phyloP scores from a whole-genome alignment of 1,284 basidiomycete genomes.

The Earliella scabrosa region DNA sequence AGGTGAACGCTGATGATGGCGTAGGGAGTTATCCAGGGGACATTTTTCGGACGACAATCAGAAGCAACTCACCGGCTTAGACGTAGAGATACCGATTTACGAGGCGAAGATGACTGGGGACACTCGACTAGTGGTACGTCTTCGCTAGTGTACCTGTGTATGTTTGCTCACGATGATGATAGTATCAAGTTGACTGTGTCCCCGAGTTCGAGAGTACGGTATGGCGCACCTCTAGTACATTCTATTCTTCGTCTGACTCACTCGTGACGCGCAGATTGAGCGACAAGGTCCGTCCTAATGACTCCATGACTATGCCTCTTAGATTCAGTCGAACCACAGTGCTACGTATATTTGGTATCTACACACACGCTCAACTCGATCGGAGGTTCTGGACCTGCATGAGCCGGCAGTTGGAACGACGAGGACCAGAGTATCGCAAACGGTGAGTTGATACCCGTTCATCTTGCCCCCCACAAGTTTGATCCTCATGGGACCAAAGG shows the following conservation, averaged over 20 bases:
- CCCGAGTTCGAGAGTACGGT: slow-evolving; percentile 55
- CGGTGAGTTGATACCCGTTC: slow-evolving; percentile 43
- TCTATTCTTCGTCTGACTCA: no score
- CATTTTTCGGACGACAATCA: slow-evolving; percentile 73
- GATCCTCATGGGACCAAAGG: slow-evolving; percentile 32
- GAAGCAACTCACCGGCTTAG: slow-evolving; percentile 55
- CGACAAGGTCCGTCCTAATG: no score
- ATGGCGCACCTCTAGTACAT: no score
- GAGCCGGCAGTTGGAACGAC: slow-evolving; percentile 51
- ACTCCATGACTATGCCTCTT: no score
- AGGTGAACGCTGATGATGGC: background rate
- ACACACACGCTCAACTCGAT: slow-evolving; percentile 62
- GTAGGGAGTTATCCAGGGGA: slow-evolving; percentile 66
- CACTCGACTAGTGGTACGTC: slow-evolving; percentile 60
- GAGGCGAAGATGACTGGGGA: slow-evolving; percentile 73
- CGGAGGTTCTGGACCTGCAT: slow-evolving; percentile 61
- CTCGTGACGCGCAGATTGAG: no score
- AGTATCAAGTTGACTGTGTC: slow-evolving; percentile 71
- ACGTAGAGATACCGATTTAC: slow-evolving; percentile 55
- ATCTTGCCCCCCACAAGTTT: background rate
- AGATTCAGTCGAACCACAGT: no score
- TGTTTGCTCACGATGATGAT: background rate
- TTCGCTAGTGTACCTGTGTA: no score
- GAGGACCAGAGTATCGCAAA: slow-evolving; percentile 56
- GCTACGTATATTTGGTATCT: slow-evolving; percentile 68